phyloP scores from a whole-genome alignment of 2,329 filamentous ascomycete genomes.

The Cryphonectria nitschkei region DNA sequence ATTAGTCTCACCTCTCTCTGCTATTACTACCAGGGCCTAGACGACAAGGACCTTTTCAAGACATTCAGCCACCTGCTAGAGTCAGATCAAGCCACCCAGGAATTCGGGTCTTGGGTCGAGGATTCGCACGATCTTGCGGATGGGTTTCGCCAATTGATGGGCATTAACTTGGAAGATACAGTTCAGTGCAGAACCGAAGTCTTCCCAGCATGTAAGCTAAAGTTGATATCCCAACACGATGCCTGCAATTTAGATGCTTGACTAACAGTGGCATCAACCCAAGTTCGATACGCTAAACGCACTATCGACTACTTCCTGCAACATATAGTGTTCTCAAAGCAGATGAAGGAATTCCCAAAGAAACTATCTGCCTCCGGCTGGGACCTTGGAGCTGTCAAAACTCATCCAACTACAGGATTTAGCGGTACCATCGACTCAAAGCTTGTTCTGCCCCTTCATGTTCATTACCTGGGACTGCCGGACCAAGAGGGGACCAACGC shows the following conservation, averaged over 20 bases:
- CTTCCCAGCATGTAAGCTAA: conserved; percentile 45
- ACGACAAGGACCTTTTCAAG: conserved; percentile 51
- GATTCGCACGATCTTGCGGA: conserved; percentile 39
- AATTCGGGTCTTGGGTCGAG: conserved; percentile 56
- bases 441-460: conserved; percentile 58
- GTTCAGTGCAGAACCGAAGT: conserved; percentile 51
- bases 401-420: conserved; percentile 63
- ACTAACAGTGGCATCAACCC: neutral
- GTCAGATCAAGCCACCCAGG: conserved; percentile 54
- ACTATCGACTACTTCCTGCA: conserved; percentile 67
- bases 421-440: conserved; percentile 70
- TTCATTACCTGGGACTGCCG: conserved; percentile 59
- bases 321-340: conserved; percentile 61
- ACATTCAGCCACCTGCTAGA: conserved; percentile 52
- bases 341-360: conserved; percentile 63
- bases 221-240: neutral
- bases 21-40: conserved; percentile 62
- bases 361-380: conserved; percentile 70
- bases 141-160: conserved; percentile 46
- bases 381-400: conserved; percentile 59
- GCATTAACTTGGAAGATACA: conserved; percentile 63
- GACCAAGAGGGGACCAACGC: conserved; percentile 69
- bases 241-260: neutral
- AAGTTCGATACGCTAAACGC: conserved; percentile 54
- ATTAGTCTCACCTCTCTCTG: conserved; percentile 59